Evolutionary conservation across 106 monocot genomes (phyloP).

Genomic region (Acorus calamus): DNA sequence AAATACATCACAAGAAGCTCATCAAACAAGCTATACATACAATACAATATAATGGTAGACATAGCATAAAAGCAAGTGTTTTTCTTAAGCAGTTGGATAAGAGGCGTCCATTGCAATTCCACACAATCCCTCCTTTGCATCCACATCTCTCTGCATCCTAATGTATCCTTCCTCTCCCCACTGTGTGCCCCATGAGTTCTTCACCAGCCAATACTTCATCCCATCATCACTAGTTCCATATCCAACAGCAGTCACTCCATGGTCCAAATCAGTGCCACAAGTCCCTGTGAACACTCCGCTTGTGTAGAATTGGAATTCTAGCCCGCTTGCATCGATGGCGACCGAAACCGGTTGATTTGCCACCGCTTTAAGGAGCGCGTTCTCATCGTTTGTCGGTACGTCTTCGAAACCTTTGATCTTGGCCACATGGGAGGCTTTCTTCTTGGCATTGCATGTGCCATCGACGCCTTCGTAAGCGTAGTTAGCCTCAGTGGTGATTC

Average conservation of each 20-base stretch:
- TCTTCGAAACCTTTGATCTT: neutral
- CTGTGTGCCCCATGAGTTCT: too few relatives aligned
- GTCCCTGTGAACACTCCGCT: neutral
- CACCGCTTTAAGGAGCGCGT: neutral
- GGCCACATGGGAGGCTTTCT: neutral
- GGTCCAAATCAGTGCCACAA: neutral
- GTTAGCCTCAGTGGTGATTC: neutral
- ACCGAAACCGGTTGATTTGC: neutral
- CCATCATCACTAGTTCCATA: conserved; percentile 1
- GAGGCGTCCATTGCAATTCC: too few relatives aligned
- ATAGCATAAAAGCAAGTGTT: too few relatives aligned
- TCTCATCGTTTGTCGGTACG: neutral
- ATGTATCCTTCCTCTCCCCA: too few relatives aligned
- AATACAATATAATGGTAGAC: too few relatives aligned
- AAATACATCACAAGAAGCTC: too few relatives aligned
- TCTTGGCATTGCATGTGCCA: too few relatives aligned
- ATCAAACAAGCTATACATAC: too few relatives aligned
- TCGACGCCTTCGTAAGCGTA: neutral
- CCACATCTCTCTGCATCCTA: too few relatives aligned
- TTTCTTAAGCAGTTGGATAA: too few relatives aligned
- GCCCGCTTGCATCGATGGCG: neutral
- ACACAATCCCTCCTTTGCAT: too few relatives aligned
- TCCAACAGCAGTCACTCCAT: neutral
- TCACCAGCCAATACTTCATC: neutral
- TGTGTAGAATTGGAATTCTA: neutral